phyloP scores from a whole-genome alignment of 2,329 filamentous ascomycete genomes.

The Hawksworthiomyces lignivorus region DNA sequence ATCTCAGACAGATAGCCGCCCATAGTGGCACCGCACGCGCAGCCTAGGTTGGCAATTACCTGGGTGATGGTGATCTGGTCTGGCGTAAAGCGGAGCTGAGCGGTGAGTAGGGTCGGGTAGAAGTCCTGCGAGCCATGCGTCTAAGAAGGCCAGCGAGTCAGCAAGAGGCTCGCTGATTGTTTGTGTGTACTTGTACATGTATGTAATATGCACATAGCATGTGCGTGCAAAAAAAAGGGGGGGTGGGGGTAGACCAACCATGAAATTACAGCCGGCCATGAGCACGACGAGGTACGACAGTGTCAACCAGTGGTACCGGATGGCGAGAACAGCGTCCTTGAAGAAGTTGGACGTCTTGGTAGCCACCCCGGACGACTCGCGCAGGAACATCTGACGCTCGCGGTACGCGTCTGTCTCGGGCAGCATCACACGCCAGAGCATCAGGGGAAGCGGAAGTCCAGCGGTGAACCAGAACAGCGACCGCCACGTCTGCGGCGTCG shows the following conservation, averaged over 20 bases:
- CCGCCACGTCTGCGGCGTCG: conserved; percentile 72
- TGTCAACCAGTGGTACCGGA: conserved; percentile 73
- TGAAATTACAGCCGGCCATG: conserved; percentile 88
- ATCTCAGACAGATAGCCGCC: conserved; percentile 62
- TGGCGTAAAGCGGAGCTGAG: conserved; percentile 7
- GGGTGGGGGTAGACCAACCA: too few relatives aligned
- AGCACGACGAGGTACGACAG: conserved; percentile 74
- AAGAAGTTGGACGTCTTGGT: conserved; percentile 49
- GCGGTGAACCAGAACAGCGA: conserved; percentile 87
- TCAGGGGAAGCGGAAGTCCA: conserved; percentile 71
- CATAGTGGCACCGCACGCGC: conserved; percentile 56
- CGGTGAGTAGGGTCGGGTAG: conserved; percentile 48
- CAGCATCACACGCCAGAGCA: conserved; percentile 67
- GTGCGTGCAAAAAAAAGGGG: too few relatives aligned
- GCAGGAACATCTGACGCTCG: too few relatives aligned
- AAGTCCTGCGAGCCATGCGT: conserved; percentile 39
- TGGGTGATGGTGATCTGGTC: conserved; percentile 45
- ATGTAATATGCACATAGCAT: too few relatives aligned
- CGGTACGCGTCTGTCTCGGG: too few relatives aligned
- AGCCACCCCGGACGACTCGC: too few relatives aligned
- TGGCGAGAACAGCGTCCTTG: conserved; percentile 66
- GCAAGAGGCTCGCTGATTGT: background rate
- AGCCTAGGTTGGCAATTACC: conserved; percentile 64
- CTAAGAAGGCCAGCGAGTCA: background rate
- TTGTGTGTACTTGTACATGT: too few relatives aligned